Percentiles rank a stretch among this genome's conserved stretches.
These are phyloP conservation scores for Mortierella antarctica DNA, from an alignment of 192 early-diverging fungal genomes.

Conservation along the genomic window DNA sequence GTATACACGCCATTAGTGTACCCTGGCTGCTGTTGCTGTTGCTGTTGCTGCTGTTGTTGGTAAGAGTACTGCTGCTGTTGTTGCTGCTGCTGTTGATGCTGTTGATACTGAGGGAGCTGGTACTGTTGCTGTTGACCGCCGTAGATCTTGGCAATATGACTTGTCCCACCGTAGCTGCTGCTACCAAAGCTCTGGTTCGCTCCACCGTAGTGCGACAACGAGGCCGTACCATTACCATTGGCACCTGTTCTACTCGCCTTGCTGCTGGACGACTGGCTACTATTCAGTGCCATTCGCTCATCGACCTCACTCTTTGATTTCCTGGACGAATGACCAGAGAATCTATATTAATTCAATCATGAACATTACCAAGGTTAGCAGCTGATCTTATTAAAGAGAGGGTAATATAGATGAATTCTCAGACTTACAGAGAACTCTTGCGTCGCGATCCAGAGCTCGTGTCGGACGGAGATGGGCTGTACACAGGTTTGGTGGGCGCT, in stretches of 20 bases:
- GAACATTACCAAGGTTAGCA: no score
- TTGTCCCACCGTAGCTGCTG: slow-evolving; percentile 6
- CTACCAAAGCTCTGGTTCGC: neutral
- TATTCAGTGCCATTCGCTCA: neutral
- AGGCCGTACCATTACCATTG: neutral
- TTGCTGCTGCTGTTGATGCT: slow-evolving; percentile 8
- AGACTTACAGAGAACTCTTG: slow-evolving; percentile 26
- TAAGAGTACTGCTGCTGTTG: slow-evolving; percentile 14
- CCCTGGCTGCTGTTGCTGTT: slow-evolving; percentile 4
- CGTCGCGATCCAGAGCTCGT: slow-evolving; percentile 14
- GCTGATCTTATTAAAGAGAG: no score
- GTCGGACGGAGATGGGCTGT: slow-evolving; percentile 2
- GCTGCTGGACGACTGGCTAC: slow-evolving; percentile 9
- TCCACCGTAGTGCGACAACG: slow-evolving; percentile 3
- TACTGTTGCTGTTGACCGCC: slow-evolving; percentile 8
- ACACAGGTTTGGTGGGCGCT: slow-evolving; percentile 5
- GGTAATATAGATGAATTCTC: no score
- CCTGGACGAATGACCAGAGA: slow-evolving; percentile 5
- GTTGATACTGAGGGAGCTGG: slow-evolving; percentile 4
- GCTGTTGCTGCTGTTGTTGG: slow-evolving; percentile 22
- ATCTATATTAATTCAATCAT: neutral
- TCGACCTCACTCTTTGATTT: slow-evolving; percentile 7
- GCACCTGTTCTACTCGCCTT: slow-evolving; percentile 1
- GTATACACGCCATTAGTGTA: neutral
- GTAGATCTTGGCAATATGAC: slow-evolving; percentile 17